These are phyloP conservation scores for Saururus chinensis DNA, from an alignment of 164 flowering plant species.

Conservation along the genomic window DNA sequence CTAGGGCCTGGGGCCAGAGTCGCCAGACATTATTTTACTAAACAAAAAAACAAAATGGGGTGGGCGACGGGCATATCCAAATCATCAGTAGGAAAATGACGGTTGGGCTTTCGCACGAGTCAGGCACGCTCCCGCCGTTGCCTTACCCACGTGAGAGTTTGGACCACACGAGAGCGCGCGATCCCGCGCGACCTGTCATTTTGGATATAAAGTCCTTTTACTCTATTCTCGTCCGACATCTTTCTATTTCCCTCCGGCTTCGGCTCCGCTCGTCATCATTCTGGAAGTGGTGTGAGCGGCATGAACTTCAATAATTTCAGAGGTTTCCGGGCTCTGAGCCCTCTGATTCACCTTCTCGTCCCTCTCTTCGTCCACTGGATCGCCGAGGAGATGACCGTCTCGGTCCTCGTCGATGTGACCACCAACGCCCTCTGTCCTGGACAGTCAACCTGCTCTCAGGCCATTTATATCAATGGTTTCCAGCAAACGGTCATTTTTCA, in stretches of 20 bases:
- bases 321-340: slow-evolving; percentile 25
- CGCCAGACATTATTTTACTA: too few species aligned
- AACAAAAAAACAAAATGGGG: neutral
- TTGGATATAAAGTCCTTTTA: too few species aligned
- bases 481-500: slow-evolving; percentile 50
- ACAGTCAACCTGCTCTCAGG: slow-evolving; percentile 44
- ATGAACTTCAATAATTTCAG: neutral
- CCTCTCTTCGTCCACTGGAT: slow-evolving; percentile 73
- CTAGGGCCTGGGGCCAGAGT: too few species aligned
- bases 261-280: neutral
- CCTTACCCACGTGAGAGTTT: neutral
- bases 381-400: slow-evolving; percentile 83
- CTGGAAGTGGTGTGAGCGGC: neutral
- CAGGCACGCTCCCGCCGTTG: neutral
- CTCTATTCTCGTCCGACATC: too few species aligned
- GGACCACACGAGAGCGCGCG: slow-evolving; percentile 2
- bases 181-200: neutral
- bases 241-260: neutral
- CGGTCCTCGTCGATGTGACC: slow-evolving; percentile 76
- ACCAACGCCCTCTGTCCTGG: slow-evolving; percentile 66
- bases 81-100: too few species aligned
- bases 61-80: neutral
- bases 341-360: slow-evolving; percentile 47
- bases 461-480: slow-evolving; percentile 65
- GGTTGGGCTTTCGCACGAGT: neutral